A percentile compares a stretch with the other conserved stretches of the same genome.
Evolutionary conservation across 2,329 filamentous ascomycete genomes (phyloP).

Genomic region (Curvularia lunata): DNA sequence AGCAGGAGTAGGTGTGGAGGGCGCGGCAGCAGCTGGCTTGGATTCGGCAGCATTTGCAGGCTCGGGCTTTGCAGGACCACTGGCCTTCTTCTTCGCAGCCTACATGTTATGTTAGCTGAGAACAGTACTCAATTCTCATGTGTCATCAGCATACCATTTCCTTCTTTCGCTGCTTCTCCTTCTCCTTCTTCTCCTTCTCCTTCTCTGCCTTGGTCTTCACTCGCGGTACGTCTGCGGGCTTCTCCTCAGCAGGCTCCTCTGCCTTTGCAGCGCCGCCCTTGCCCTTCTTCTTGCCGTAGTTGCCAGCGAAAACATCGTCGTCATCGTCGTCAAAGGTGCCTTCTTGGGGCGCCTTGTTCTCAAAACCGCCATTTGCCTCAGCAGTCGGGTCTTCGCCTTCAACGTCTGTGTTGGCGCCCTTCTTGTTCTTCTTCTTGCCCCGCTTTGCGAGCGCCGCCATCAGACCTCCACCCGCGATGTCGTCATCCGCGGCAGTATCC

Average conservation of each 20-base stretch:
- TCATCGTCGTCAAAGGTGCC: conserved; percentile 70
- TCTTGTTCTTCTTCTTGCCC: conserved; percentile 84
- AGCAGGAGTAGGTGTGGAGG: conserved; percentile 36
- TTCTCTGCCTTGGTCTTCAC: conserved; percentile 98
- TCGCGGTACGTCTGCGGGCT: conserved; percentile 53
- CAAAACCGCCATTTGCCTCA: conserved; percentile 55
- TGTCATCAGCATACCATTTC: conserved; percentile 73
- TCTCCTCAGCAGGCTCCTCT: conserved; percentile 47
- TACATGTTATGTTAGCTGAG: conserved; percentile 28
- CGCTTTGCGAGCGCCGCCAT: conserved; percentile 60
- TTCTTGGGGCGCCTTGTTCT: conserved; percentile 77
- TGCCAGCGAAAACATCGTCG: conserved; percentile 82
- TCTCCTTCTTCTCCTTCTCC: conserved; percentile 96
- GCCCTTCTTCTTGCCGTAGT: conserved; percentile 72
- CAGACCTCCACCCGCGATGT: conserved; percentile 56
- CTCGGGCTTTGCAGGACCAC: conserved; percentile 56
- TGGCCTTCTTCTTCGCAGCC: conserved; percentile 63
- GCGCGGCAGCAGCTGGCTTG: conserved; percentile 45
- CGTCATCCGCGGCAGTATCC: conserved; percentile 54
- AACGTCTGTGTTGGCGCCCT: conserved; percentile 69
- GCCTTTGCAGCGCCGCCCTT: conserved; percentile 58
- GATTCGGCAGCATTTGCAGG: conserved; percentile 51
- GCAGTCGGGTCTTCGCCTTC: conserved; percentile 67
- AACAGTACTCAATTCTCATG: conserved; percentile 2
- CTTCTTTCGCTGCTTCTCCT: conserved; percentile 98